Evolutionary conservation across 1,284 basidiomycete species (phyloP).

Genomic region (Microbotryum lychnidis-dioicae): DNA sequence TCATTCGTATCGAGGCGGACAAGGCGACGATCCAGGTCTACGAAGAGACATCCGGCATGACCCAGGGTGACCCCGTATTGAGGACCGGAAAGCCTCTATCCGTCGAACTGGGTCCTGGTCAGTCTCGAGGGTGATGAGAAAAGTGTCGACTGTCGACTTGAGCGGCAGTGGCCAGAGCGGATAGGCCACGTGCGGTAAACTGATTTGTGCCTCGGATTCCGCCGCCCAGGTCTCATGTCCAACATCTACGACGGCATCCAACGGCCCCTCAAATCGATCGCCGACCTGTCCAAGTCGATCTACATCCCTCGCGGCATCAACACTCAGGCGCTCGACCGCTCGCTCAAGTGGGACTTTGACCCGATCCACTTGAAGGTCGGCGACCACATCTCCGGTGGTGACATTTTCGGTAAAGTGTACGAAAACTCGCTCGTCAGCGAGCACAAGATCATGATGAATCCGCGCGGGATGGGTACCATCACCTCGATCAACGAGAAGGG

Average conservation of each 20-base stretch:
- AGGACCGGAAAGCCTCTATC: constrained; percentile 94
- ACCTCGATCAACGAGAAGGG: constrained; percentile 91
- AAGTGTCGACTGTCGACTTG: neutral
- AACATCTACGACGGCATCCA: constrained; percentile 96
- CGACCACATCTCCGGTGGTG: constrained; percentile 93
- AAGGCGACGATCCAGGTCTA: constrained; percentile 99
- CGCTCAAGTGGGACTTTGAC: constrained; percentile 89
- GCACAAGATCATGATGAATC: constrained; percentile 95
- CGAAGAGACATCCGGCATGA: constrained; percentile 81
- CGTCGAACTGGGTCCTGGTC: constrained; percentile 94
- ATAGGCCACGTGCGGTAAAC: neutral
- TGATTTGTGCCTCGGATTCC: constrained; percentile 6
- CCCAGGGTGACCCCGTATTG: constrained; percentile 94
- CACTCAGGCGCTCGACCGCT: constrained; percentile 85
- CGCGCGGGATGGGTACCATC: constrained; percentile 89
- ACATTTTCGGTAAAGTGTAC: constrained; percentile 90
- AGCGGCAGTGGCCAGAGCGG: too few relatives aligned
- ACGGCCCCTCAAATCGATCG: constrained; percentile 80
- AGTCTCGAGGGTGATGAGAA: constrained; percentile 15
- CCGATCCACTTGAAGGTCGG: constrained; percentile 80
- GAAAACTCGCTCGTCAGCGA: constrained; percentile 95
- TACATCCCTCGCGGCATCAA: constrained; percentile 99
- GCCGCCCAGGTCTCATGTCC: constrained; percentile 71
- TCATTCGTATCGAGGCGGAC: constrained; percentile 91
- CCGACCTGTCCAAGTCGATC: constrained; percentile 92